Conservation (phyloP, 768 basidiomycete species). For the Psilocybe sp. region DNA sequence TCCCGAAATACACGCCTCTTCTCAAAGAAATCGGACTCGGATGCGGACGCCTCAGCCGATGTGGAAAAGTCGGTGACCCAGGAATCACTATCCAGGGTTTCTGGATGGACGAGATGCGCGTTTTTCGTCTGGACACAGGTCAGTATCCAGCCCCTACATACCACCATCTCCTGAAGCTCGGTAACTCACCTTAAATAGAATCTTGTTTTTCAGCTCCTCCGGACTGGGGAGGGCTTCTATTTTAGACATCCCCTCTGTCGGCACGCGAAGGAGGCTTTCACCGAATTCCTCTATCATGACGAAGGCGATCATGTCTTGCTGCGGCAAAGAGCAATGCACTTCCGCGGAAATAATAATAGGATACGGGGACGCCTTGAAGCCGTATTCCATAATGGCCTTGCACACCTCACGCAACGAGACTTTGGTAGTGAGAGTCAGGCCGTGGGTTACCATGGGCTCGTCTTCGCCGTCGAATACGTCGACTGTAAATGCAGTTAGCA, state of each 20-base stretch:
- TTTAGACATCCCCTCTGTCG: conserved; percentile 39
- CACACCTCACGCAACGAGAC: conserved; percentile 80
- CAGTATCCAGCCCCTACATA: no score
- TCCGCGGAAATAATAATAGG: conserved; percentile 94
- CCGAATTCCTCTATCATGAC: conserved; percentile 64
- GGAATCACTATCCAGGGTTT: no score
- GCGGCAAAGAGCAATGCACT: conserved; percentile 75
- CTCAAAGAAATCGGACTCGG: no score
- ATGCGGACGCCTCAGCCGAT: no score
- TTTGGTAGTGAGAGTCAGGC: conserved; percentile 83
- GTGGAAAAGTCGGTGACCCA: no score
- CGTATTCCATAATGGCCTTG: conserved; percentile 83
- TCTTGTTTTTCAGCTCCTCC: conserved; percentile 69
- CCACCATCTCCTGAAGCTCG: not conserved
- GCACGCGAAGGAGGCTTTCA: conserved; percentile 35
- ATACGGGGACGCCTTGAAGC: conserved; percentile 86
- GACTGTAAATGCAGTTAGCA: conserved; percentile 43
- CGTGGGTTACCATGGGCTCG: conserved; percentile 87
- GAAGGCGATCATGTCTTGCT: conserved; percentile 75
- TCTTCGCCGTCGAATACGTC: conserved; percentile 88
- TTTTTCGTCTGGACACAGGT: no score
- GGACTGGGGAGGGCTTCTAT: conserved; percentile 77
- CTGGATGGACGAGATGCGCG: no score
- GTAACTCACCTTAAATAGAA: conserved; percentile 75
- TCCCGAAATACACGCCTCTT: no score